phyloP scores from a whole-genome alignment of 441 rosid genomes.

The Heliophila coronopifolia region DNA sequence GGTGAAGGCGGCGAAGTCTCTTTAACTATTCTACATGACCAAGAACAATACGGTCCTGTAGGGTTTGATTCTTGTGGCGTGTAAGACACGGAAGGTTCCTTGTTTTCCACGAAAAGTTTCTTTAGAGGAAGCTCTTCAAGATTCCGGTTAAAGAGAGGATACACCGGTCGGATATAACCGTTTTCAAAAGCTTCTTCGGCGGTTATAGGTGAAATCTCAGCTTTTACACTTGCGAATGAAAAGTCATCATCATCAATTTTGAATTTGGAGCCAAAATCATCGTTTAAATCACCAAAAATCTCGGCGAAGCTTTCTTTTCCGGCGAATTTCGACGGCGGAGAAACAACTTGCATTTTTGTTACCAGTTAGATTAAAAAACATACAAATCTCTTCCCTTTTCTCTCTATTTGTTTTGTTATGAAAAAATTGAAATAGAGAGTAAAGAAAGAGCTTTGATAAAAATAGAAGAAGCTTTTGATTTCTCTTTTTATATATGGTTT shows the following conservation, averaged over 20 bases:
- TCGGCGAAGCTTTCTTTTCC: slow-evolving; percentile 8
- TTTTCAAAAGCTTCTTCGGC: slow-evolving; percentile 63
- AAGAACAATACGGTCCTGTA: slow-evolving; percentile 56
- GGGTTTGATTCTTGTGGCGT: too few species aligned
- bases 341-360: slow-evolving; percentile 22
- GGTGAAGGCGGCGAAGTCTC: slow-evolving; percentile 31
- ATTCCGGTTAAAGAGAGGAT: slow-evolving; percentile 54
- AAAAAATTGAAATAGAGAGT: slow-evolving; percentile 4
- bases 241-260: slow-evolving; percentile 28
- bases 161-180: slow-evolving; percentile 71
- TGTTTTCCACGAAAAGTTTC: slow-evolving; percentile 51
- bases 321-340: slow-evolving; percentile 17
- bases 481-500: too few species aligned
- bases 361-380: not conserved
- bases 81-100: too few species aligned
- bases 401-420: not conserved
- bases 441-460: too few species aligned
- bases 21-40: slow-evolving; percentile 39
- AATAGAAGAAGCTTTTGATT: too few species aligned
- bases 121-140: slow-evolving; percentile 49
- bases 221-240: slow-evolving; percentile 47
- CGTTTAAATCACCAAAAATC: slow-evolving; percentile 13
- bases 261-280: slow-evolving; percentile 31
- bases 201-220: slow-evolving; percentile 45
- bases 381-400: too few species aligned